Base-by-base conservation (phyloP, 805 yeast species). In the Candida stauntonica region DNA sequence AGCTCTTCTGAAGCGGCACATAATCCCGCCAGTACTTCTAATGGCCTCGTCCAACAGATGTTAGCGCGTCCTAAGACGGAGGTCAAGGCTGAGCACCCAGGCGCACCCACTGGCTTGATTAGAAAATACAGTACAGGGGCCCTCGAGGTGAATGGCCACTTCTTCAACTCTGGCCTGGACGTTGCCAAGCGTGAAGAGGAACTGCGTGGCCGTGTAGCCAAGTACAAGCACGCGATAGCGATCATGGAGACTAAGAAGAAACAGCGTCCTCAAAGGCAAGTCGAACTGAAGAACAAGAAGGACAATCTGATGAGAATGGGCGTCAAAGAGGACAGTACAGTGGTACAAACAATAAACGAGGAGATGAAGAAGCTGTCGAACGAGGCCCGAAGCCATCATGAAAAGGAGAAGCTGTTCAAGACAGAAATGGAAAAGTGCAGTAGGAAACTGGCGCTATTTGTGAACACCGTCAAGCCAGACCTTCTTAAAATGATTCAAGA, bases 251-350 rank as follows among this genome's bases (percentile, higher is more conserved):
- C 8, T 3, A 36, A 36, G 17, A 39, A 41, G 31, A 35, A 31
- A 30, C 17, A 15, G 11, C 38, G 45, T 4, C 48, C 48, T 14
- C 29, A 20, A 18, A 41, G 24, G 15, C 37, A 18, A 15, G 28
- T 39, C 11, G 35, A 38, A 21, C 26, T 39, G n/a, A 45, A 42
- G 39, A 35, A 18, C 5, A 35, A 42, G 29, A 34, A 38, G 20
- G 46, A 42, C 27, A 36, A 35, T 18, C 26, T 45, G 17, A 13
- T 45, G 16, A 26, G 35, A 15, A 29, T 45, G 41, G 46, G 49
- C 12, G 37, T 39, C 17, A 14, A 38, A 3, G 30, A 17, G 17
- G 33, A 31, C 7, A 40, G 33, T 21, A 17, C 27, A 11, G 37
- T 36, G 23, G 35, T 45, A 6, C 5, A 26, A 16, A 27, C 29